A percentile compares a stretch with the other conserved stretches of the same genome.
These are phyloP conservation scores for Komagataella kurtzmanii DNA, from an alignment of 805 yeast species.

Conservation along the genomic window DNA sequence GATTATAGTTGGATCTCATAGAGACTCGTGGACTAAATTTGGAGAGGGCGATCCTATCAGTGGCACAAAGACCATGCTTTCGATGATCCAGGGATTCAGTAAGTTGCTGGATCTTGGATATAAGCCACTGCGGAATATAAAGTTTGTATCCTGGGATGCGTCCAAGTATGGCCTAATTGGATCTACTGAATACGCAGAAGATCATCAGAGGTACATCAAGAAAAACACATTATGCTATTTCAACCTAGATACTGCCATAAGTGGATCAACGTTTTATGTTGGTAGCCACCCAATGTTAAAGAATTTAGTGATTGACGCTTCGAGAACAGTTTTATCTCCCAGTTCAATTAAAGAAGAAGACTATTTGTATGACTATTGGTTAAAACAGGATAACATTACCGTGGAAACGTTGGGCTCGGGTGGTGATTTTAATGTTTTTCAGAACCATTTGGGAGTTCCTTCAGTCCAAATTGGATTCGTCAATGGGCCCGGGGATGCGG, in stretches of 20 bases:
- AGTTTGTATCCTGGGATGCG: slow-evolving; percentile 16
- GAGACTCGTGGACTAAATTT: slow-evolving; percentile 30
- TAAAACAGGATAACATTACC: slow-evolving; percentile 18
- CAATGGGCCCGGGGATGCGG: slow-evolving; percentile 26
- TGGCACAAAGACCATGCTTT: slow-evolving; percentile 28
- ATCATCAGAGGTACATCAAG: slow-evolving; percentile 23
- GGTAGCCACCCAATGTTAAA: slow-evolving; percentile 46
- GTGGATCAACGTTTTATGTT: slow-evolving; percentile 34
- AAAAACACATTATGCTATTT: slow-evolving; percentile 34
- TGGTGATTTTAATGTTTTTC: slow-evolving; percentile 46
- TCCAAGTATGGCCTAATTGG: slow-evolving; percentile 30
- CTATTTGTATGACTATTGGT: slow-evolving; percentile 35
- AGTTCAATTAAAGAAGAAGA: slow-evolving; percentile 23
- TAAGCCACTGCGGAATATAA: slow-evolving; percentile 14
- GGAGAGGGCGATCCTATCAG: slow-evolving; percentile 31
- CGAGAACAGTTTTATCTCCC: slow-evolving; percentile 24
- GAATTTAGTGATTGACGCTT: slow-evolving; percentile 26
- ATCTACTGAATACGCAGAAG: slow-evolving; percentile 40
- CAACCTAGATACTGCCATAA: slow-evolving; percentile 36
- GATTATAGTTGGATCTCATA: slow-evolving; percentile 31
- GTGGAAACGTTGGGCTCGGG: slow-evolving; percentile 33
- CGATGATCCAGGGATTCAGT: slow-evolving; percentile 29
- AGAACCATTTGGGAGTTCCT: slow-evolving; percentile 56
- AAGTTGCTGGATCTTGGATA: slow-evolving; percentile 22
- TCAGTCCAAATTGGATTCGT: slow-evolving; percentile 36